These are phyloP conservation scores for Alternaria sp. DNA, from an alignment of 2,329 filamentous ascomycete genomes.

Conservation along the genomic window DNA sequence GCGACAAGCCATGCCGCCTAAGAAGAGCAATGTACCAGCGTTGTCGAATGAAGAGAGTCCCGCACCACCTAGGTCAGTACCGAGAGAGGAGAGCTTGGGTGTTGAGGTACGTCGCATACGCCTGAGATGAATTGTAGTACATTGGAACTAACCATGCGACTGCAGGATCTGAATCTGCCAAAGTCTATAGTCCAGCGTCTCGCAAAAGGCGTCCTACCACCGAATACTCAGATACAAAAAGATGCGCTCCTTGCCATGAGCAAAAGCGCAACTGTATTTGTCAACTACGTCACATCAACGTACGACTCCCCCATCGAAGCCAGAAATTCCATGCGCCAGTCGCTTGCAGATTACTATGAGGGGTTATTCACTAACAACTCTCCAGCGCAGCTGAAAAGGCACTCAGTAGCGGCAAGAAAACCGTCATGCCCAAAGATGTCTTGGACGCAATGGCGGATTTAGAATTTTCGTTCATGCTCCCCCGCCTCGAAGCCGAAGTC, in stretches of 20 bases:
- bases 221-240: slow-evolving; percentile 83
- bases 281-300: slow-evolving; percentile 79
- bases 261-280: slow-evolving; percentile 84
- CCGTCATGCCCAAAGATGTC: slow-evolving; percentile 77
- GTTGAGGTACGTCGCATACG: slow-evolving; percentile 52
- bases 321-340: not conserved
- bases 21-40: slow-evolving; percentile 58
- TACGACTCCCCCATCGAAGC: slow-evolving; percentile 54
- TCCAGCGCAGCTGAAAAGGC: slow-evolving; percentile 77
- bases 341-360: not conserved
- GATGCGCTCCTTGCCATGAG: slow-evolving; percentile 81
- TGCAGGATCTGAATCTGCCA: slow-evolving; percentile 72
- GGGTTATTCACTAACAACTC: slow-evolving; percentile 9
- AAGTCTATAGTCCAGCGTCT: slow-evolving; percentile 83
- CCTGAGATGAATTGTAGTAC: not conserved
- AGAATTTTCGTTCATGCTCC: slow-evolving; percentile 76
- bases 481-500: slow-evolving; percentile 77
- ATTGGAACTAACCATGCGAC: not conserved
- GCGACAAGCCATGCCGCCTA: slow-evolving; percentile 54
- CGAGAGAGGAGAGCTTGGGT: slow-evolving; percentile 54
- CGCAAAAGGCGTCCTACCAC: slow-evolving; percentile 79
- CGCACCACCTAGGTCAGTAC: slow-evolving; percentile 32
- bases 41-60: slow-evolving; percentile 50
- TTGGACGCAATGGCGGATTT: slow-evolving; percentile 79
- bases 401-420: slow-evolving; percentile 73